These are phyloP conservation scores for Volvox africanus DNA, from an alignment of 139 green algal genomes.

Conservation along the genomic window DNA sequence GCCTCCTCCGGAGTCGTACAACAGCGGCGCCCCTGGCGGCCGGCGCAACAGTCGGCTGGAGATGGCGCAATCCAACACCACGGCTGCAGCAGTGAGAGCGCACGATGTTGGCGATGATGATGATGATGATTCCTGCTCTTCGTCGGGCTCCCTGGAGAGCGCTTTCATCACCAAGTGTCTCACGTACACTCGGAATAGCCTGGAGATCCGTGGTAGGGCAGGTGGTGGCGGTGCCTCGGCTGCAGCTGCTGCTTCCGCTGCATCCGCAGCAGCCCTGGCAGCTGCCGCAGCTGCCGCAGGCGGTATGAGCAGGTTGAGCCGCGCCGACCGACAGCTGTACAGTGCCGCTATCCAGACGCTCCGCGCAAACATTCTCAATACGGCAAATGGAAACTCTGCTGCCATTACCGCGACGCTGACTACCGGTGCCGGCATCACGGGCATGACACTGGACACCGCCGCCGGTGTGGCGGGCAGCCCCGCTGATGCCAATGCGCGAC, in stretches of 20 bases:
- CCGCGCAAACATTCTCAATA: neutral
- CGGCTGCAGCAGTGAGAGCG: neutral
- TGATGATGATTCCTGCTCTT: neutral
- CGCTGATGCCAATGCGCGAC: neutral
- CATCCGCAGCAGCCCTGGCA: neutral
- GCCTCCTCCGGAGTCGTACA: neutral
- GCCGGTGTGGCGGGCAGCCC: conserved; percentile 29
- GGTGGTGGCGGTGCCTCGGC: neutral
- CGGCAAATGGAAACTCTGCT: neutral
- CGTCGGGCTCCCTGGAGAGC: conserved; percentile 14
- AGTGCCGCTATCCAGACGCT: conserved; percentile 18
- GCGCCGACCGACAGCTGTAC: conserved; percentile 26
- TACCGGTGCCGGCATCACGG: neutral
- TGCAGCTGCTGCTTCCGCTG: neutral
- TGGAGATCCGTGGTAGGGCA: conserved; percentile 25
- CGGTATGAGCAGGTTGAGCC: neutral
- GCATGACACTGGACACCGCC: neutral
- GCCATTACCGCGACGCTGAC: neutral
- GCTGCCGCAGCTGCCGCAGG: neutral
- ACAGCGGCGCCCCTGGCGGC: neutral
- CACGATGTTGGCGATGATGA: neutral
- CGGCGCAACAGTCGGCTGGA: too few relatives aligned
- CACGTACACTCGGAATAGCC: conserved; percentile 16
- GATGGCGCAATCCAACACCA: neutral
- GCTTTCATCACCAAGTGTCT: conserved; percentile 32